phyloP scores from a whole-genome alignment of 345 rosid genomes.

The Eucalyptus virginea region DNA sequence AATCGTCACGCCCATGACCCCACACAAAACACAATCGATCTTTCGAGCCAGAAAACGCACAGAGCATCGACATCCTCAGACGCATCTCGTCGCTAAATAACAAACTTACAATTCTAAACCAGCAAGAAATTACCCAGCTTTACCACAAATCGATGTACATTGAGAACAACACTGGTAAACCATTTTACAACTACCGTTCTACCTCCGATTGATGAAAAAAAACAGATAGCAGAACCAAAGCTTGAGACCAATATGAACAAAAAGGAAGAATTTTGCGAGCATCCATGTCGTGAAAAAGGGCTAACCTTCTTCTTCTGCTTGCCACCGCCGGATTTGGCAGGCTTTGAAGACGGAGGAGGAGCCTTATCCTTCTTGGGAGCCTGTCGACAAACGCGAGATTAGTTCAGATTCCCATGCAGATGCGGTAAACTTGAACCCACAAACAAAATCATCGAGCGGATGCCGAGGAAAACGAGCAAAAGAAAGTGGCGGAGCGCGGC shows the following conservation, averaged over 20 bases:
- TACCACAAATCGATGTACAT: background rate
- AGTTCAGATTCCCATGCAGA: background rate
- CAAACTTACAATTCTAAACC: background rate
- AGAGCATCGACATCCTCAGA: background rate
- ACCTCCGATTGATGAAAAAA: background rate
- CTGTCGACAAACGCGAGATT: background rate
- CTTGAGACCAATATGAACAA: background rate
- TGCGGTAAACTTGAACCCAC: background rate
- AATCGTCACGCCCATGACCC: background rate
- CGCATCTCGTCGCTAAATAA: background rate
- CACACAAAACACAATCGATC: background rate
- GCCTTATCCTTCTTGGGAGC: slow-evolving; percentile 43
- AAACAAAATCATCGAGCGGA: background rate
- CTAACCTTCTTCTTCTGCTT: slow-evolving; percentile 37
- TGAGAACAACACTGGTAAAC: background rate
- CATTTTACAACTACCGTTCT: background rate
- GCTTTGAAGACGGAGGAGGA: slow-evolving; percentile 29
- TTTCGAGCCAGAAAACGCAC: background rate
- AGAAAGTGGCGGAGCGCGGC: background rate
- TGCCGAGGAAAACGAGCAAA: background rate
- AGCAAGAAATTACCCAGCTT: background rate
- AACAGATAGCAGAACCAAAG: background rate
- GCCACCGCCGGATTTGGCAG: slow-evolving; percentile 29
- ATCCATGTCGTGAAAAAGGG: background rate
- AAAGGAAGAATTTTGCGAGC: background rate